Evolutionary conservation across 2,329 filamentous ascomycete species (phyloP), one percentile per base, ranked within the genome.

Genomic region (Ophiostoma quercus): DNA sequence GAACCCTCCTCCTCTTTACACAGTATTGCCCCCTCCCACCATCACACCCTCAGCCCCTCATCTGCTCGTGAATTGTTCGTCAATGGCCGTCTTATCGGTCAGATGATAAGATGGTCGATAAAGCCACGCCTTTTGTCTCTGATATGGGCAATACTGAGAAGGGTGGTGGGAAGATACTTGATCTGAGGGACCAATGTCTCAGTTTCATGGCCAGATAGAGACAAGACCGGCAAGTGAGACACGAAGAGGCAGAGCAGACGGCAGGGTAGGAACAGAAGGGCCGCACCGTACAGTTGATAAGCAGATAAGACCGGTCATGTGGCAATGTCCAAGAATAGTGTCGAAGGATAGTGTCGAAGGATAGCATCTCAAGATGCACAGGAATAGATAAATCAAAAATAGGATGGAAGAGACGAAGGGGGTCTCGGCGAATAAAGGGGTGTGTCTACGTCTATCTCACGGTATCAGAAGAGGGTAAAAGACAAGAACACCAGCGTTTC

Each of bases 231-330:
- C 34, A 39, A 66, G 63, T 66, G 63, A 66, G 63, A 66, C 63
- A 66, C 19, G 37, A 66, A 66, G n/a, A 66, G 63, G 34, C 34
- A 66, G 51, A 57, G 51, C 51, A 57, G 51, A 57, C 51, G 51
- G 66, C 22, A 25, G 32, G 41, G 22, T 16, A 41, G 37, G 43
- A 34, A 47, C 65, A 25, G 39, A 47, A 29, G 54, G 54, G 32
- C 22, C 8, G 25, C 19, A 14, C 39, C 37, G 66, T 34, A 51
- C 69, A 68, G 63, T 51, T 69, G 70, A 67, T 69, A 63, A 67
- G 54, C 69, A 43, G 70, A 69, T 69, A 68, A 69, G 70, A 34
- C 41, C 67, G 22, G 70, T 71, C 70, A 71, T 71, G 70, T 68
- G 67, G 62, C 34, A 62, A 34, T 43, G 47, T 47, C 67, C 57